phyloP scores from a whole-genome alignment of 2,329 filamentous ascomycete genomes.

The Dichotomopilus funicola region DNA sequence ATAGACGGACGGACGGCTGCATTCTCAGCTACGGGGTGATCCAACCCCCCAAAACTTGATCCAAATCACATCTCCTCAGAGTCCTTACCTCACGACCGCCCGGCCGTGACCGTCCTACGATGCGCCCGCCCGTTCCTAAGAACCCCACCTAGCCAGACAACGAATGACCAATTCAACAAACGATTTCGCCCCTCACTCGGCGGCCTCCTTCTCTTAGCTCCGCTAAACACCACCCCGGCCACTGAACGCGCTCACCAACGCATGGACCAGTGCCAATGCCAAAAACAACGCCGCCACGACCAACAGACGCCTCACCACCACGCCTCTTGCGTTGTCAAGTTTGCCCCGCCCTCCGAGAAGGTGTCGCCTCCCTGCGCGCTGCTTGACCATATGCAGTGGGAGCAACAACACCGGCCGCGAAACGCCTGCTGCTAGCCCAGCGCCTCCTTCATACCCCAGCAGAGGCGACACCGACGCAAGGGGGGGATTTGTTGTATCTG shows the following conservation, averaged over 20 bases:
- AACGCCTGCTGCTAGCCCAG: not conserved
- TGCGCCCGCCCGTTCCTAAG: too few species aligned
- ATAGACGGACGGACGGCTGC: not conserved
- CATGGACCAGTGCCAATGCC: constrained; percentile 7
- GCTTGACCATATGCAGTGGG: not conserved
- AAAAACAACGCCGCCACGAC: constrained; percentile 7
- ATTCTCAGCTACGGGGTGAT: not conserved
- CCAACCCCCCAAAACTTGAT: not conserved
- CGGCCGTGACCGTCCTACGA: too few species aligned
- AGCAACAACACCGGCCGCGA: not conserved
- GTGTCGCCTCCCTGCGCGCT: not conserved
- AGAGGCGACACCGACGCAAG: too few species aligned
- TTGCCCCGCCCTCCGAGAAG: not conserved
- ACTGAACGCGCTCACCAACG: constrained; percentile 1
- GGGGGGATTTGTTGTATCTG: too few species aligned
- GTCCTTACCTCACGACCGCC: too few species aligned
- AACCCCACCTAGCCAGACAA: too few species aligned
- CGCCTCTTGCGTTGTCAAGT: too few species aligned
- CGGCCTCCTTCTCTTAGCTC: not conserved
- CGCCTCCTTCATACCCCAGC: too few species aligned
- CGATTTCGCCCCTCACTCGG: not conserved
- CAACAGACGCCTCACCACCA: not conserved
- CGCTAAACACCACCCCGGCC: not conserved
- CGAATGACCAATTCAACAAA: too few species aligned
- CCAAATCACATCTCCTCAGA: not conserved